A percentile compares a stretch with the other conserved stretches of the same genome.
Conservation (phyloP, 805 yeast genomes). For the Danielia reshetovae region DNA sequence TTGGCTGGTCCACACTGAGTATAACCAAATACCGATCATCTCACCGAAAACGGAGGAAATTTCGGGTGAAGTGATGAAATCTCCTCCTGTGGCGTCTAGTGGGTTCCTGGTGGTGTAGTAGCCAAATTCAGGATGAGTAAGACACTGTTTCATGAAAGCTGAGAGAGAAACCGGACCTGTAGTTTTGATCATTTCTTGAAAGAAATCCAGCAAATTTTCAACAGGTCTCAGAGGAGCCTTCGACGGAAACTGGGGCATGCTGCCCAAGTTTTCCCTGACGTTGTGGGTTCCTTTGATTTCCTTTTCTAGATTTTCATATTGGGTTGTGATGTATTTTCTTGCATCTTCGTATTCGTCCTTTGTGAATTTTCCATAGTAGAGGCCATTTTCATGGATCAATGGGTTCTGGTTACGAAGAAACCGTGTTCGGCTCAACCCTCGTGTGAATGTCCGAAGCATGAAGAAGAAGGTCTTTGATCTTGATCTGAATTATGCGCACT, state of each 20-base stretch:
- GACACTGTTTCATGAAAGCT: constrained; percentile 75
- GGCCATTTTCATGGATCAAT: constrained; percentile 23
- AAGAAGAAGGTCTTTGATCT: no score
- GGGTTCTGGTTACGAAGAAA: constrained; percentile 6
- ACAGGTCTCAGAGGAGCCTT: constrained; percentile 11
- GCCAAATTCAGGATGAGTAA: constrained; percentile 73
- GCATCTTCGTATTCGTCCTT: constrained; percentile 39
- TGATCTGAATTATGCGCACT: no score
- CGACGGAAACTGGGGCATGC: constrained; percentile 35
- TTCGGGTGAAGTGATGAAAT: constrained; percentile 83
- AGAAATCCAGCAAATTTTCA: constrained; percentile 30
- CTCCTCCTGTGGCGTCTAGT: constrained; percentile 57
- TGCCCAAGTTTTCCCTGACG: constrained; percentile 33
- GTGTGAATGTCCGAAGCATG: constrained; percentile 1
- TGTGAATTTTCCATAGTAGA: constrained; percentile 33
- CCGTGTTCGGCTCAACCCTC: neutral
- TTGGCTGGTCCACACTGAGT: constrained; percentile 54
- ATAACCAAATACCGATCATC: constrained; percentile 72
- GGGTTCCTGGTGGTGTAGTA: constrained; percentile 80
- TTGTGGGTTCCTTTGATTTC: constrained; percentile 36
- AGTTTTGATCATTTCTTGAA: constrained; percentile 50
- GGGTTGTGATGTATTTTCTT: constrained; percentile 27
- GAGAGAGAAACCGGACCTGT: constrained; percentile 77
- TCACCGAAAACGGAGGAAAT: constrained; percentile 87
- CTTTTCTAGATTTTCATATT: constrained; percentile 28